phyloP scores from a whole-genome alignment of 2,329 filamentous ascomycete species.

The Lachnellula hyalina region DNA sequence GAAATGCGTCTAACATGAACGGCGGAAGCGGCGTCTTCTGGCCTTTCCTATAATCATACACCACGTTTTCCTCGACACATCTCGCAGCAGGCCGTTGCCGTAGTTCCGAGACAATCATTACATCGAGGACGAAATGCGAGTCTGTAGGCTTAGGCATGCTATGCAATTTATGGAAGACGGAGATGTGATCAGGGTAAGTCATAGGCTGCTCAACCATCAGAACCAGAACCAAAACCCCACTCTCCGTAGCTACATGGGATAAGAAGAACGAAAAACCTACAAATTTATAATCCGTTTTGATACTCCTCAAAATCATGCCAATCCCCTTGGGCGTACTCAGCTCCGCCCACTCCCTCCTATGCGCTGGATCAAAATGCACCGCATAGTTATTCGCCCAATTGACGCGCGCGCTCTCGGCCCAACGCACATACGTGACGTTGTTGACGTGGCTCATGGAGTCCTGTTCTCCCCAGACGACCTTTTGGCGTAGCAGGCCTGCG shows the following conservation, averaged over 20 bases:
- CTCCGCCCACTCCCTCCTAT: conserved; percentile 61
- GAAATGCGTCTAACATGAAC: conserved; percentile 59
- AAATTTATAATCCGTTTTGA: conserved; percentile 83
- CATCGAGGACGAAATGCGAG: conserved; percentile 54
- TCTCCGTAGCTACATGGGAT: background rate
- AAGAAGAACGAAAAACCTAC: conserved; percentile 43
- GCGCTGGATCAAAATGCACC: conserved; percentile 51
- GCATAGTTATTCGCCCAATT: conserved; percentile 74
- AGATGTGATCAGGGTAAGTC: conserved; percentile 75
- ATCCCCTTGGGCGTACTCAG: conserved; percentile 60
- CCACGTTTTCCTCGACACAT: conserved; percentile 70
- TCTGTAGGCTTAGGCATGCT: conserved; percentile 11
- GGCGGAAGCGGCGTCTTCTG: conserved; percentile 52
- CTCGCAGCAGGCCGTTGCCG: conserved; percentile 68
- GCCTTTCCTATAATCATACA: conserved; percentile 65
- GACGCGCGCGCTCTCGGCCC: conserved; percentile 74
- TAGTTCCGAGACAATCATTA: conserved; percentile 67
- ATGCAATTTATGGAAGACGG: conserved; percentile 74
- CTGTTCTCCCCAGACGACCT: conserved; percentile 83
- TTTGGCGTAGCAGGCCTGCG: conserved; percentile 58
- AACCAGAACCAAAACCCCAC: no score
- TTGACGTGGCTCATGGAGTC: conserved; percentile 75
- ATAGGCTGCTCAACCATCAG: conserved; percentile 55
- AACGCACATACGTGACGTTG: conserved; percentile 78
- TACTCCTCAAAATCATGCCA: conserved; percentile 74